Evolutionary conservation across 1,139 yeast species (phyloP), one percentile per base, ranked within the genome.

Genomic region (Hansenula sp.): DNA sequence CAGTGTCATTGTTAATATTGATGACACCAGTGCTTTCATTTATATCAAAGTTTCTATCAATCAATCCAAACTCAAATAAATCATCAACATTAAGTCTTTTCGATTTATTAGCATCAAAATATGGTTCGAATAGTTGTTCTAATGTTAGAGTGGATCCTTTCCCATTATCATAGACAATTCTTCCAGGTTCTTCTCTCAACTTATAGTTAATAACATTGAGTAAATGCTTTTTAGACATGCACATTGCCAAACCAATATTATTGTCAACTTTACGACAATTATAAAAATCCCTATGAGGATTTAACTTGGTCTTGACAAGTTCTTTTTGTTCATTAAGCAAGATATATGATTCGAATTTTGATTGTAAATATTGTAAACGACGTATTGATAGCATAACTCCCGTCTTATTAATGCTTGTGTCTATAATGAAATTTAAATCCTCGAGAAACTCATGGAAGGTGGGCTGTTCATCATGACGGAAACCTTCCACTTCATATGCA

Each of bases 201-300:
- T 54, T 57, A 15, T 43, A 15, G 30, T 55, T 54, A 31, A 57
- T 54, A 2, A 52, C 47, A 36, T 50, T 50, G 7, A 57, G 32
- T 29, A 57, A 29, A 28, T 51, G 54, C 19, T 50, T 52, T 38
- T 53, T 52, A 2, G 61, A 45, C 61, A 57, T 57, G 4, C 44
- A 44, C 61, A 54, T 57, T 1, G 57, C 36, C 13, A 52, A 35
- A 18, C 51, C 52, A 7, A 55, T 41, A 25, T 49, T 55, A 30
- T 55, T 57, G 29, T 57, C 61, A 25, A 57, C 36, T 41, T 57
- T 57, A 24, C 61, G 30, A 4, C 46, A 51, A 29, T 55, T 55
- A 38, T 55, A 55, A 28, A 55, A 55, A 41, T 55, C 59, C 31
- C 59, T 36, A 41, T 55, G 59, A 5, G 59, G 61, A 33, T 57